These are phyloP conservation scores for Cercospora nicotianae DNA, from an alignment of 2,329 filamentous ascomycete species.

Conservation along the genomic window DNA sequence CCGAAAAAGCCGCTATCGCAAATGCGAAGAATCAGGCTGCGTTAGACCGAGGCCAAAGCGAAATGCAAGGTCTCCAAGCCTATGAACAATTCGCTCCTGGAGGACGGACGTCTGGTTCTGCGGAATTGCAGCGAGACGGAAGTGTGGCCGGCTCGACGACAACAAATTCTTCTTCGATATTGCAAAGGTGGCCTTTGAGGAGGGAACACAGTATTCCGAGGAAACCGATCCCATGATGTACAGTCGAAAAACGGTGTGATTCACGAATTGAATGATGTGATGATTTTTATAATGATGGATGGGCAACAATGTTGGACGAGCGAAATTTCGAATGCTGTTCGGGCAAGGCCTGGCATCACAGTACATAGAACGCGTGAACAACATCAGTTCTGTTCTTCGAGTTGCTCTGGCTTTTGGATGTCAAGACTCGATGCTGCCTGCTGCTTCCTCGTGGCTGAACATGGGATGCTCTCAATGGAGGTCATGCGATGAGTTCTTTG, in stretches of 20 bases:
- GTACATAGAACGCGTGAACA: not conserved
- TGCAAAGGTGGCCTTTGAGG: not conserved
- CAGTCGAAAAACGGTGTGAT: not conserved
- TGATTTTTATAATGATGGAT: not conserved
- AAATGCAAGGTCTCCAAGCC: conserved; percentile 29
- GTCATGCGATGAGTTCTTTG: not conserved
- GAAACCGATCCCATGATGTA: conserved; percentile 10
- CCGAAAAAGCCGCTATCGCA: conserved; percentile 32
- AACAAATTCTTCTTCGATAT: not conserved
- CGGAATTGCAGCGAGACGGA: not conserved
- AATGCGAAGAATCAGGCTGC: conserved; percentile 34
- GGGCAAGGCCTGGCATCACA: too few species aligned
- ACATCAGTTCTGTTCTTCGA: not conserved
- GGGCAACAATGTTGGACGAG: not conserved
- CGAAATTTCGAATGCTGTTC: not conserved
- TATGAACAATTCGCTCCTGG: conserved; percentile 9
- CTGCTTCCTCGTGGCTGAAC: not conserved
- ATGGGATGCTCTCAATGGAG: not conserved
- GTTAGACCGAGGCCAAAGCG: conserved; percentile 30
- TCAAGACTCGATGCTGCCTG: not conserved
- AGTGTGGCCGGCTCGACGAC: not conserved
- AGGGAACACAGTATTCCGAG: conserved; percentile 13
- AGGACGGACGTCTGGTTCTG: not conserved
- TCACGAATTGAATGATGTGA: not conserved
- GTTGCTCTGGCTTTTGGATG: not conserved